These are phyloP conservation scores for Fusarium irregulare DNA, from an alignment of 2,329 filamentous ascomycete genomes.

Conservation along the genomic window DNA sequence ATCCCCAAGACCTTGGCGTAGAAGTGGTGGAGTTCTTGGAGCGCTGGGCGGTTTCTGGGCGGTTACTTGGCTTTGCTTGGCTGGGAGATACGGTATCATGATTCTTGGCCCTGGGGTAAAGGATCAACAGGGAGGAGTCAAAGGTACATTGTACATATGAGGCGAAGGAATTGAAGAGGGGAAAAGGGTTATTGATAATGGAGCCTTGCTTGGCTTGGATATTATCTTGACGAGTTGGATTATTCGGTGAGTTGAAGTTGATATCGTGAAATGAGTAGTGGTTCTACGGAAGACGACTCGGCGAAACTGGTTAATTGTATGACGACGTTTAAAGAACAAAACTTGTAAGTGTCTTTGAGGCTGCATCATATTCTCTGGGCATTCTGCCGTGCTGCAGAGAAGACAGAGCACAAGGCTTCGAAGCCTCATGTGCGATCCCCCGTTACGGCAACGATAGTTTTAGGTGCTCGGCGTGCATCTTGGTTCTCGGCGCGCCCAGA, in stretches of 20 bases:
- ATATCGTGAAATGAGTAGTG: not conserved
- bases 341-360: slow-evolving; percentile 2
- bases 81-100: slow-evolving; percentile 7
- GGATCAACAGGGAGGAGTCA: not conserved
- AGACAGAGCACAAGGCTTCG: not conserved
- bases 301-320: not conserved
- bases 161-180: not conserved
- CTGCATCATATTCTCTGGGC: slow-evolving; percentile 21
- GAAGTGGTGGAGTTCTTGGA: slow-evolving; percentile 16
- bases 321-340: not conserved
- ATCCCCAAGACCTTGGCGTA: slow-evolving; percentile 44
- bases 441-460: slow-evolving; percentile 10
- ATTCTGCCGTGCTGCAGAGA: not conserved
- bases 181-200: not conserved
- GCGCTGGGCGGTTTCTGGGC: slow-evolving; percentile 29
- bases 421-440: not conserved
- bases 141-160: not conserved
- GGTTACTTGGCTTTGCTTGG: slow-evolving; percentile 25
- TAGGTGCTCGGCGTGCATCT: slow-evolving; percentile 5
- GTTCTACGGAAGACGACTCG: not conserved
- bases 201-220: not conserved
- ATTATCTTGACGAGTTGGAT: not conserved
- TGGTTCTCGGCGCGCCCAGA: not conserved
- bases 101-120: slow-evolving; percentile 22
- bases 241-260: not conserved